Base-by-base conservation (phyloP, 2,329 filamentous ascomycete genomes). In the Mycosphaerella sp. region DNA sequence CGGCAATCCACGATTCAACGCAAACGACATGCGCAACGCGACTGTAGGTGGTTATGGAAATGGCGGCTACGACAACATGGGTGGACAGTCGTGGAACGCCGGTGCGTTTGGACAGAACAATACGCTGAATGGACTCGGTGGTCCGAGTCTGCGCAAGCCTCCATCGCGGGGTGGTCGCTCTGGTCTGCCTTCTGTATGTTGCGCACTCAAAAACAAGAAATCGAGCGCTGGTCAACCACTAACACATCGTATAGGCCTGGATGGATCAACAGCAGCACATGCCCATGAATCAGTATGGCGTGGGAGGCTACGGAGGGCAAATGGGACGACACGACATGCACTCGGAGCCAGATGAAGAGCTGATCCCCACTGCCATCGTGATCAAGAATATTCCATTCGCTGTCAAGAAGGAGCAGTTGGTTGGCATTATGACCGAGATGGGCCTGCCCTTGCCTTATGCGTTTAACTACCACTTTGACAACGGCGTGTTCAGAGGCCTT, bases 311-410 rank as follows among this genome's bases (percentile, higher is more conserved):
- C 62, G 67, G 59, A 57, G 45, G 45, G 10, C 45, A 48, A 32
- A 73, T 71, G 59, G 56, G 54, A n/a, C 70, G 66, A 58, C 71
- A 68, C 59, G 74, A 72, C 50, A 72, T 77, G 59, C 63, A 70
- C 50, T 73, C 75, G 34, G 74, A 76, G 52, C 79, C 82, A 42
- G 78, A 82, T 50, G 91, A 95, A 60, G 91, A 97, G 73, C 81
- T 98, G 54, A 98, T 98, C 53, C 91, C 91, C 2, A 98, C 93
- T 3, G 93, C 93, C 49, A 97, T 98, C 62, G 93, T 98, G 53
- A 97, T 98, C 73, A 98, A 98, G 75, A 98, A 98, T 68, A 98
- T 98, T 34, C 93, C 94, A 0, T 98, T 98, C 69, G 93, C 94
- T 25, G 89, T 97, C 51, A 90, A 95, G 70, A 97, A 97, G 73